phyloP scores from a whole-genome alignment of 495 filamentous ascomycete genomes.

The Xylaria flabelliformis region DNA sequence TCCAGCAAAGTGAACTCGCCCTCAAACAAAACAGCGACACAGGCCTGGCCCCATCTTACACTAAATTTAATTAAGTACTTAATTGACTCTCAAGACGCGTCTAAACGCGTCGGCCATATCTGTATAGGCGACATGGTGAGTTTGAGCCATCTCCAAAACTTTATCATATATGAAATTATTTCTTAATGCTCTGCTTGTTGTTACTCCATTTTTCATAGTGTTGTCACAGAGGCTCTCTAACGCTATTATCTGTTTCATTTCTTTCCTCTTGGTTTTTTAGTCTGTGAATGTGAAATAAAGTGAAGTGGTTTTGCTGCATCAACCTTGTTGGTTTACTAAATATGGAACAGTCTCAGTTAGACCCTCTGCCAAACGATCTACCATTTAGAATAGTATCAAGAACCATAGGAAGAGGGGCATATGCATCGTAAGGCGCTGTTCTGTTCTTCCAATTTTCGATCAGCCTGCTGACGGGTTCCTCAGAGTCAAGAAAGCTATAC shows the following conservation, averaged over 20 bases:
- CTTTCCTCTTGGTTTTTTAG: neutral
- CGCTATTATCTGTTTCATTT: neutral
- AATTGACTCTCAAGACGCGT: conserved; percentile 12
- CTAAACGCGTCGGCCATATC: conserved; percentile 16
- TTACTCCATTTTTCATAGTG: neutral
- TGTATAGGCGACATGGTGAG: conserved; percentile 23
- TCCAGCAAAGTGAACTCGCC: neutral
- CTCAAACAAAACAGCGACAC: conserved; percentile 21
- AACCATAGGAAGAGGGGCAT: conserved; percentile 94
- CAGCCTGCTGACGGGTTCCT: conserved; percentile 30
- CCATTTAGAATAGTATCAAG: conserved; percentile 95
- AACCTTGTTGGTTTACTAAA: conserved; percentile 24
- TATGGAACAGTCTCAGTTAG: conserved; percentile 80
- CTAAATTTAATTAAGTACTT: neutral
- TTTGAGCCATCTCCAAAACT: neutral
- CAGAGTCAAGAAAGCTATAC: conserved; percentile 94
- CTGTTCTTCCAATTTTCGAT: conserved; percentile 23
- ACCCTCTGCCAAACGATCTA: conserved; percentile 82
- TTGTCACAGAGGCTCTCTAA: neutral
- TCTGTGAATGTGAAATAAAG: conserved; percentile 12
- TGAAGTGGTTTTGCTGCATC: conserved; percentile 18
- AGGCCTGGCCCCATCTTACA: neutral
- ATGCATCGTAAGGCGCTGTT: conserved; percentile 79
- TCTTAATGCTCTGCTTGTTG: neutral
- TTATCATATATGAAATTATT: neutral